A percentile compares a stretch with the other conserved stretches of the same genome.
phyloP scores from a whole-genome alignment of 331 rosid species.

The Malus hybrid region DNA sequence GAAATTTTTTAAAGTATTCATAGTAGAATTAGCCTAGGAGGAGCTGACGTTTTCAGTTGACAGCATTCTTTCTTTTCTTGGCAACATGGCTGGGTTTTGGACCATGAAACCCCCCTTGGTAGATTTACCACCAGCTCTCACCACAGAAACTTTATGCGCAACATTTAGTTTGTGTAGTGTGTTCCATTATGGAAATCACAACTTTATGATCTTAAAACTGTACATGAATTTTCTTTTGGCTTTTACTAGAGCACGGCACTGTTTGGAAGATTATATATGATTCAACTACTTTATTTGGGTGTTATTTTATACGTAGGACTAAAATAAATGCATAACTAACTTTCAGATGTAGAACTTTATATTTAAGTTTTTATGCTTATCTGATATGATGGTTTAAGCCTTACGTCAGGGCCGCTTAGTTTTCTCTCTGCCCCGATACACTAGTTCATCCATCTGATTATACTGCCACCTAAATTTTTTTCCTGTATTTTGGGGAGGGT shows the following conservation, averaged over 20 bases:
- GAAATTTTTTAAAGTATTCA: not conserved
- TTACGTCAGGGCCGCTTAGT: not conserved
- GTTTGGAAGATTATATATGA: not conserved
- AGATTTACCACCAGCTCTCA: not conserved
- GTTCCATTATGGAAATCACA: not conserved
- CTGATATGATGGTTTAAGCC: not conserved
- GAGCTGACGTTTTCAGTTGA: not conserved
- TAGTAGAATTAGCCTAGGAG: not conserved
- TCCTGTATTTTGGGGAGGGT: not conserved
- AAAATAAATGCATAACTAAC: not conserved
- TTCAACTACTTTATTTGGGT: not conserved
- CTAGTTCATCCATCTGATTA: not conserved
- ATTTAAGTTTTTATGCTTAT: not conserved
- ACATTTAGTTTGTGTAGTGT: not conserved
- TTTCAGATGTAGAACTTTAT: not conserved
- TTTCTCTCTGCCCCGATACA: not conserved
- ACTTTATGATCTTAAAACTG: not conserved
- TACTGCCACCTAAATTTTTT: not conserved
- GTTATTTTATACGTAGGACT: not conserved
- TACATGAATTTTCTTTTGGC: not conserved
- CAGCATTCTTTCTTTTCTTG: not conserved
- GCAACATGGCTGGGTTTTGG: not conserved
- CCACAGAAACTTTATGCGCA: too few species aligned
- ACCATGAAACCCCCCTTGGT: not conserved
- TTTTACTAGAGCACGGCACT: not conserved